Evolutionary conservation across 495 filamentous ascomycete species (phyloP), one percentile per base, ranked within the genome.

Genomic region (Penicillium herquei): DNA sequence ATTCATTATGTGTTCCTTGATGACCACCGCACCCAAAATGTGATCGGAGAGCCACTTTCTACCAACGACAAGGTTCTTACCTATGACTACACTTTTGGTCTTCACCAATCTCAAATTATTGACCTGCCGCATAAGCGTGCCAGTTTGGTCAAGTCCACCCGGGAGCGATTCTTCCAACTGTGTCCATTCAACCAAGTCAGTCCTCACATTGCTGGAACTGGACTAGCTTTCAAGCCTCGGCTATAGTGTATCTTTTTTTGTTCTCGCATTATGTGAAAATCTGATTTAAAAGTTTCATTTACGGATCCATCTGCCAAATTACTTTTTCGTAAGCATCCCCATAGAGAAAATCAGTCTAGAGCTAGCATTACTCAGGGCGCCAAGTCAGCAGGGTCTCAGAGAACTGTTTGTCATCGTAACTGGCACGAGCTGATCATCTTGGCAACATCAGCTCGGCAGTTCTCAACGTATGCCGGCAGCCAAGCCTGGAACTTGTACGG

Each of bases 1-100:
- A 86, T 87, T 71, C 83, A 87, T 63, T 87, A 84, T 62, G 68
- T 81, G 59, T 87, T 84, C 66, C 72, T 87, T 13, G 84, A 87
- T 64, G 84, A 87, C 51, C 78, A 80, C 49, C 81, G 84, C 43
- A 87, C 84, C 2, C 72, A 70, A 61, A 63, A 73, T 55, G 78
- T 85, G 2, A 81, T 87, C 7, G 84, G 83, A 41, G 84, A 87
- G 73, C 84, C 84, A 39, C 78, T 79, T 64, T 77, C 74, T 45
- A 84, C 77, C 8, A 83, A 81, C 55, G 75, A 70, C 40, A 80
- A 77, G 6, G 78, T 85, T 31, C 70, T 86, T 39, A 75, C 78
- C 46, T 86, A 86, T 67, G 83, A 87, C 54, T 75, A 82, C 48
- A 78, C 81, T 26, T 78, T 83, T 46, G 83, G 83, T 1, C 80